Conservation (phyloP, 192 early-diverging fungal genomes). For the Gorgonomyces haynaldii region DNA sequence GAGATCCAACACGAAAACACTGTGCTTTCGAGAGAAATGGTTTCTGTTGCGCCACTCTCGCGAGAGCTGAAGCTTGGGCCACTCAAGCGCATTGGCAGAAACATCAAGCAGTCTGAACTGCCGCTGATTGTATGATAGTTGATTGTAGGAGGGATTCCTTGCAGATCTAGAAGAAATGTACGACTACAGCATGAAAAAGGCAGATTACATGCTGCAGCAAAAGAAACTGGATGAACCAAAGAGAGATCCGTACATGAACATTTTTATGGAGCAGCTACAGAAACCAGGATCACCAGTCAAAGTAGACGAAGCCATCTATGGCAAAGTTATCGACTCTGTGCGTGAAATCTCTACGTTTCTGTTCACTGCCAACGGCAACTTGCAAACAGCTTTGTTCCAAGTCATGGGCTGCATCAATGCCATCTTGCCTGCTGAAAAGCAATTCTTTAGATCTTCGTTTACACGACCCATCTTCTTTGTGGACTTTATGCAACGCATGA, state of each 20-base stretch:
- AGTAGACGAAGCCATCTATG: conserved; percentile 7
- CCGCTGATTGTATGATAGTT: conserved; percentile 1
- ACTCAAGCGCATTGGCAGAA: conserved; percentile 10
- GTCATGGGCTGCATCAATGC: conserved; percentile 9
- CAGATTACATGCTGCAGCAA: conserved; percentile 12
- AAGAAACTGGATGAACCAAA: neutral
- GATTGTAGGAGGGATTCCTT: conserved; percentile 8
- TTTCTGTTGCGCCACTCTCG: conserved; percentile 10
- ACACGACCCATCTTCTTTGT: conserved; percentile 11
- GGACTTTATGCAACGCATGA: conserved; percentile 7
- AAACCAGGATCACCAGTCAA: too few relatives aligned
- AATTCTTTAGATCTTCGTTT: conserved; percentile 12
- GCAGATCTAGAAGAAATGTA: conserved; percentile 16
- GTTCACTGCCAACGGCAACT: conserved; percentile 21
- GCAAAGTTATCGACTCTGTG: conserved; percentile 11
- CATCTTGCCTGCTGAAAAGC: conserved; percentile 11
- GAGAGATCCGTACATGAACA: neutral
- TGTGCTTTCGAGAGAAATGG: neutral
- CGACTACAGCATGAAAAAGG: conserved; percentile 17
- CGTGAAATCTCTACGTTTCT: conserved; percentile 15
- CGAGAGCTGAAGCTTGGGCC: conserved; percentile 2
- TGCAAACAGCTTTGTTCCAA: conserved; percentile 14
- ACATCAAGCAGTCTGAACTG: conserved; percentile 2
- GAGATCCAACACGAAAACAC: conserved; percentile 6
- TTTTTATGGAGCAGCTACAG: too few relatives aligned